Evolutionary conservation across 169 alveolate species (phyloP), one percentile per base, ranked within the genome.

Genomic region (Plasmodium reichenowi): DNA sequence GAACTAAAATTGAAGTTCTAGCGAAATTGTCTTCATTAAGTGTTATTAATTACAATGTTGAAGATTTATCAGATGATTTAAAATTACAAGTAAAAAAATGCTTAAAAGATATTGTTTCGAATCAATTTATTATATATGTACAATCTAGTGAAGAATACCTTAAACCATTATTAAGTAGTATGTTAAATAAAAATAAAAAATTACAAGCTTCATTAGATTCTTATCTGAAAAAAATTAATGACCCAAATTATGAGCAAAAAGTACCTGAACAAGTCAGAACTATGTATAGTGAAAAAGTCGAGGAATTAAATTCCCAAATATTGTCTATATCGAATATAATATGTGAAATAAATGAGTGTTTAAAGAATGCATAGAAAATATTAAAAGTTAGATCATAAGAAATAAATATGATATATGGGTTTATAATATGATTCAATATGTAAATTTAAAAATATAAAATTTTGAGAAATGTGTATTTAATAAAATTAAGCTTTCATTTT

Each of bases 201-300:
- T 67, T 93, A 26, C 95, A 88, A 12, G 74, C 68, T 56, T 89
- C 94, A 70, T 75, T 96, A 52, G 95, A 91, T 74, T 88, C 96
- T 7, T 93, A 94, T 63, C 68, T 45, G 48, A 94, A 95, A 93
- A 91, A 93, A 80, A 71, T 93, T 26, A 91, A 91, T 60, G 94
- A 93, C 43, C 96, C 96, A 12, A 93, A 95, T 89, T 94, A 94
- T 73, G 95, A 88, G 80, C 88, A 87, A 45, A 96, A 95, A 93
- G 98, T 96, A 60, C 98, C 98, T 20, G 95, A 92, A 43, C 88
- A 85, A 76, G 94, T 95, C 15, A 85, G 95, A 38, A 93, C 60
- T 88, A 91, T 95, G 72, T 95, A 95, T 76, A 89, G 93, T 29
- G 93, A 94, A 45, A 95, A 95, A 75, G 83, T 95, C 5, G 92